Percentiles rank a stretch among this genome's conserved stretches.
Conservation (phyloP, 139 green algal genomes). For the Tetraselmis striata region DNA sequence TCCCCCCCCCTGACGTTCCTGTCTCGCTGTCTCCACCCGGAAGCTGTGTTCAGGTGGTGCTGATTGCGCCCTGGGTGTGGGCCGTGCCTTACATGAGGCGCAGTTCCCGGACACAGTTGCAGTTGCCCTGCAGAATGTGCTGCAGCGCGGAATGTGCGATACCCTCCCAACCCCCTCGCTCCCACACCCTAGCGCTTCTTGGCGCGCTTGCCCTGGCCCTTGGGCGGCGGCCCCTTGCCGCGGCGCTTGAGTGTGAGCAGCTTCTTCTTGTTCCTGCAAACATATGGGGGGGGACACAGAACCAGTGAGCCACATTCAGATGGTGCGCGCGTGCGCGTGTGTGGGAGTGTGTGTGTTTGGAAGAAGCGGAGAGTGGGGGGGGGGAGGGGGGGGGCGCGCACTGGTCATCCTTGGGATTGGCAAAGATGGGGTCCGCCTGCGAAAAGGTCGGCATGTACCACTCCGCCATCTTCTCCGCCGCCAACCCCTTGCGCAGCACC, state of each 20-base stretch:
- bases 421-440: conserved; percentile 43
- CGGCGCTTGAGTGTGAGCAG: conserved; percentile 36
- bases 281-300: not conserved
- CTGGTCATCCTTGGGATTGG: conserved; percentile 35
- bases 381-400: conserved; percentile 13
- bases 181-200: conserved; percentile 19
- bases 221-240: conserved; percentile 52
- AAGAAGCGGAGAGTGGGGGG: not conserved
- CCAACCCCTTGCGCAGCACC: conserved; percentile 40
- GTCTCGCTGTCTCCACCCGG: too few species aligned
- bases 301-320: not conserved
- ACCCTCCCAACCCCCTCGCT: too few species aligned
- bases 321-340: not conserved
- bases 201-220: conserved; percentile 43
- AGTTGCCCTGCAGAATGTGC: too few species aligned
- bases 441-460: conserved; percentile 44
- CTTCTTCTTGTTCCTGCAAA: conserved; percentile 36
- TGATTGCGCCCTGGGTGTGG: too few species aligned
- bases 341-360: not conserved
- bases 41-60: too few species aligned
- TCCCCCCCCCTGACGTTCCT: too few species aligned
- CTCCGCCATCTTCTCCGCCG: conserved; percentile 32
- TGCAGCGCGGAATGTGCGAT: too few species aligned
- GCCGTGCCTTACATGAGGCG: too few species aligned
- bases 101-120: too few species aligned